phyloP scores from a whole-genome alignment of 345 rosid species.

The Lenwebbia sp. region DNA sequence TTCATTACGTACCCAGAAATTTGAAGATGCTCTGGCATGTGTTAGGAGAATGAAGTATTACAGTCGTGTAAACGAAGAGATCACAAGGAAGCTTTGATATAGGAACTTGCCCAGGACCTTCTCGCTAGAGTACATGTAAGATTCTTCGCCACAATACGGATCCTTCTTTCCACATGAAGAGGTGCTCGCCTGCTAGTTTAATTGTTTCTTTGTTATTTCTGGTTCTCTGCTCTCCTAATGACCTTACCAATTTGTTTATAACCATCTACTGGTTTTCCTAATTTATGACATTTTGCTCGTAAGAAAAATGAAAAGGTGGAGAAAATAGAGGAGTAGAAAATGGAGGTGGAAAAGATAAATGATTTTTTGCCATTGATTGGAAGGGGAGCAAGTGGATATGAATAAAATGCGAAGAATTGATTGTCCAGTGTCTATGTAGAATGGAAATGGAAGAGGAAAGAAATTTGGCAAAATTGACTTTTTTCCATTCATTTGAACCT shows the following conservation, averaged over 20 bases:
- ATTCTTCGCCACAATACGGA: neutral
- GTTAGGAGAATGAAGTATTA: conserved; percentile 88
- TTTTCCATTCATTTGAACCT: neutral
- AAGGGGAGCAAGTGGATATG: neutral
- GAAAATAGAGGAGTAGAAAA: neutral
- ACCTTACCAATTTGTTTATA: neutral
- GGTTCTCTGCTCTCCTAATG: neutral
- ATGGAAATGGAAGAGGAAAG: neutral
- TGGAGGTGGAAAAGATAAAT: neutral
- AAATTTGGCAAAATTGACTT: neutral
- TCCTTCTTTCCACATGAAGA: neutral
- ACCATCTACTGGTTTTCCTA: neutral
- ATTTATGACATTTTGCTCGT: neutral
- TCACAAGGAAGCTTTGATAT: conserved; percentile 54
- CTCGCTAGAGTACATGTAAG: neutral
- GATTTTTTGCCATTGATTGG: neutral
- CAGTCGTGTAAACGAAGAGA: conserved; percentile 68
- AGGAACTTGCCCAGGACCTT: neutral
- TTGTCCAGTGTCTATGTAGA: neutral
- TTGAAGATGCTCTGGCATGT: conserved; percentile 56
- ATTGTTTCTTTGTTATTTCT: neutral
- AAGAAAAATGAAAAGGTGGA: neutral
- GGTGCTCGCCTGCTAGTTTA: neutral
- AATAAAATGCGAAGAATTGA: neutral
- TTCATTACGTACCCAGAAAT: conserved; percentile 39